phyloP scores from a whole-genome alignment of 1,284 basidiomycete genomes.

The Ganoderma lingzhi region DNA sequence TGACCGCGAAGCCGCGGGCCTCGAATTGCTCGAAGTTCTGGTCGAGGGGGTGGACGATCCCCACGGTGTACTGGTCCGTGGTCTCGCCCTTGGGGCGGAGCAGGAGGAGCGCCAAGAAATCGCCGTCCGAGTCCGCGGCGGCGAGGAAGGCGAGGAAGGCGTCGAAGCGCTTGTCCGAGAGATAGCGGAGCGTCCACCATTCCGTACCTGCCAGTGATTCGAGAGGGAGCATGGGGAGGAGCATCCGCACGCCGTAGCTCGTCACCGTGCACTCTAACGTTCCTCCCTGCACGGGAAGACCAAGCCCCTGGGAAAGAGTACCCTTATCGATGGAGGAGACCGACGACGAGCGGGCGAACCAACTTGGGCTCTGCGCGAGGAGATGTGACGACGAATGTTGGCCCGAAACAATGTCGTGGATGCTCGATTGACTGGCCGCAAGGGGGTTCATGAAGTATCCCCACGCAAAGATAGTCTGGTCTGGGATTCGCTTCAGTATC shows the following conservation, averaged over 20 bases:
- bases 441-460: slow-evolving; percentile 9
- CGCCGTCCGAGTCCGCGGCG: background rate
- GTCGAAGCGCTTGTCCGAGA: background rate
- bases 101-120: background rate
- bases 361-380: background rate
- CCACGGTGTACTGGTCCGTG: slow-evolving; percentile 2
- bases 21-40: background rate
- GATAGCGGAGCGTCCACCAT: slow-evolving; percentile 3
- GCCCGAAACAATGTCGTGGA: background rate
- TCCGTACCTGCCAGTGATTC: background rate
- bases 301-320: background rate
- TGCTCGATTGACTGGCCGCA: background rate
- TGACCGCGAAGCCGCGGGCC: slow-evolving; percentile 1
- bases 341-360: background rate
- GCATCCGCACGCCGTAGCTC: slow-evolving; percentile 4
- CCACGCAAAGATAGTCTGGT: slow-evolving; percentile 22
- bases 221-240: slow-evolving; percentile 2
- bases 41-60: slow-evolving; percentile 2
- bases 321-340: background rate
- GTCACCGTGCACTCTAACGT: background rate
- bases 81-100: background rate
- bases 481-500: slow-evolving; percentile 13
- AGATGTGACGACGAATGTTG: background rate
- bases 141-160: slow-evolving; percentile 1
- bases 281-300: background rate